Evolutionary conservation across 331 rosid genomes (phyloP).

Genomic region (Erythrophleum ivorense): DNA sequence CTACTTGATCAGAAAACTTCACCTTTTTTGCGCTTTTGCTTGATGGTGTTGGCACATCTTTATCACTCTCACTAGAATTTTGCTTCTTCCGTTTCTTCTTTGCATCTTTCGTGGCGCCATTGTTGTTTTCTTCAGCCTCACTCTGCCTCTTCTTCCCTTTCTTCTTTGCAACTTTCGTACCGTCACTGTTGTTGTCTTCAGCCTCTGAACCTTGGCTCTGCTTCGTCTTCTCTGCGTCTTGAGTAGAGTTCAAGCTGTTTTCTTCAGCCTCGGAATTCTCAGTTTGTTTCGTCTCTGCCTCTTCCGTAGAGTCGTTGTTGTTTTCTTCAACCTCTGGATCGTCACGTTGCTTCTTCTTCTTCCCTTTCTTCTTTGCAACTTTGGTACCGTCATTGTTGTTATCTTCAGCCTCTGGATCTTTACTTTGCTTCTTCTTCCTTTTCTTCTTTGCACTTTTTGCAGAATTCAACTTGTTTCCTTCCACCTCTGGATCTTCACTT

Average conservation of each 20-base stretch:
- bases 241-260: too few relatives aligned
- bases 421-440: too few relatives aligned
- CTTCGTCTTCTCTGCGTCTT: too few relatives aligned
- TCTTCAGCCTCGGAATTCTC: neutral
- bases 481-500: too few relatives aligned
- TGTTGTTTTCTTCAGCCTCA: neutral
- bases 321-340: neutral
- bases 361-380: neutral
- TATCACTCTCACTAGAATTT: slow-evolving; percentile 24
- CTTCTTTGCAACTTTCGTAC: neutral
- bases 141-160: neutral
- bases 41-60: slow-evolving; percentile 17
- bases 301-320: too few relatives aligned
- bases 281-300: neutral
- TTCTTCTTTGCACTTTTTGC: too few relatives aligned
- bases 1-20: slow-evolving; percentile 55
- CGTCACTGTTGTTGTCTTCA: neutral
- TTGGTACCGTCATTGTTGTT: neutral
- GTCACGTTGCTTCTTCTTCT: neutral
- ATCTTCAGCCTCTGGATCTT: neutral
- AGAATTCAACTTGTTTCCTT: too few relatives aligned
- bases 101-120: too few relatives aligned
- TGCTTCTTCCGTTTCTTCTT: slow-evolving; percentile 15
- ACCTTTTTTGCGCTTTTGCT: slow-evolving; percentile 44
- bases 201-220: slow-evolving; percentile 20